Percentiles rank a stretch among this genome's conserved stretches.
Evolutionary conservation across 169 alveolate genomes (phyloP).

Genomic region (Nephromyces sp.): DNA sequence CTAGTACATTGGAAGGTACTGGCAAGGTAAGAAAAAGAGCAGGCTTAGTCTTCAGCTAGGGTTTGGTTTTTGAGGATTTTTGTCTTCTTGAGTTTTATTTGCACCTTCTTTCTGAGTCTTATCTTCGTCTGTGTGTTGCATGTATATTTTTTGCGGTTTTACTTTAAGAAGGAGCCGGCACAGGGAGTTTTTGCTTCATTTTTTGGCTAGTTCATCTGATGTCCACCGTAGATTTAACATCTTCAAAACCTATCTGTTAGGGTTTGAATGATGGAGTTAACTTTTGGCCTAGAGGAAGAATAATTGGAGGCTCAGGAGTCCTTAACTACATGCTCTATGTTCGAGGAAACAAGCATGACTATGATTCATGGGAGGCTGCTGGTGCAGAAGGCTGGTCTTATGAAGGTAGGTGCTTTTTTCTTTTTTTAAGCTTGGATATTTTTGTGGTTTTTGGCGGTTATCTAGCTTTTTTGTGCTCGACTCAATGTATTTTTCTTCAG

Average conservation of each 20-base stretch:
- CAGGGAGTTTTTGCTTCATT: no score
- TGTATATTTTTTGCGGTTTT: no score
- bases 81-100: not conserved
- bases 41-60: not conserved
- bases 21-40: not conserved
- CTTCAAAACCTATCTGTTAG: not conserved
- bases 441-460: no score
- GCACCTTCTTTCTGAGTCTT: no score
- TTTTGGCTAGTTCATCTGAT: no score
- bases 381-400: not conserved
- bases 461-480: no score
- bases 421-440: no score
- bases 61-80: not conserved
- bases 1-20: not conserved
- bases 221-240: no score
- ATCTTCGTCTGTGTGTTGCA: no score
- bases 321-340: slow-evolving; percentile 28
- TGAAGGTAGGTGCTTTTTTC: not conserved
- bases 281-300: slow-evolving; percentile 27
- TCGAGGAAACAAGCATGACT: slow-evolving; percentile 16
- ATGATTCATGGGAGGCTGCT: slow-evolving; percentile 14
- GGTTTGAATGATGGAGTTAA: not conserved
- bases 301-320: slow-evolving; percentile 18
- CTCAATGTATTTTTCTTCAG: not conserved
- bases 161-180: no score